Percentiles rank a stretch among this genome's conserved stretches.
Conservation (phyloP, 1,284 basidiomycete species). For the Ganoderma leucocontextum region DNA sequence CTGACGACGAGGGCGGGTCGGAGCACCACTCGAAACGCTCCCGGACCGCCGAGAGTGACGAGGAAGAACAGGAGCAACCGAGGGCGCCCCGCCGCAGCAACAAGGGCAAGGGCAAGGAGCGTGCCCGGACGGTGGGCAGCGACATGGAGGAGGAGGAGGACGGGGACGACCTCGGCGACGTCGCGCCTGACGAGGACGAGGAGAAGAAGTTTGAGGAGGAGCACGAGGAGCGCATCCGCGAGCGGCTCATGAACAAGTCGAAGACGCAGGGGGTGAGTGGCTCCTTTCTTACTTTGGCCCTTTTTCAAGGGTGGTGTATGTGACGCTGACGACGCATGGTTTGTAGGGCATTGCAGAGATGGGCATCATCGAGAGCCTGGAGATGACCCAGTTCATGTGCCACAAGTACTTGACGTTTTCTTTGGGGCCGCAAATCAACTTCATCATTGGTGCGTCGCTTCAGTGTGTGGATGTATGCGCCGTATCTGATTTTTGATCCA, state of each 20-base stretch:
- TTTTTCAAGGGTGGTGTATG: not conserved
- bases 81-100: conserved; percentile 32
- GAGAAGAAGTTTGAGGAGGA: conserved; percentile 69
- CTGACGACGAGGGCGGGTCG: conserved; percentile 40
- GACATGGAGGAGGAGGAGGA: conserved; percentile 45
- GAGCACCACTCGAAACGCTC: conserved; percentile 51
- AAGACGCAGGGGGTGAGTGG: conserved; percentile 64
- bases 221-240: conserved; percentile 63
- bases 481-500: not conserved
- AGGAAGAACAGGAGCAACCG: conserved; percentile 40
- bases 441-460: conserved; percentile 84
- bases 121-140: conserved; percentile 40
- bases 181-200: conserved; percentile 53
- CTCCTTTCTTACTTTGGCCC: not conserved
- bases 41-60: conserved; percentile 50
- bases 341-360: conserved; percentile 78
- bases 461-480: not conserved
- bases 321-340: not conserved
- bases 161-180: conserved; percentile 41
- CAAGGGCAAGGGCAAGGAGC: conserved; percentile 48
- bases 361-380: conserved; percentile 88
- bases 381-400: conserved; percentile 97
- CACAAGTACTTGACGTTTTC: conserved; percentile 85
- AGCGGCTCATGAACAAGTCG: conserved; percentile 59
- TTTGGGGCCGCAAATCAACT: conserved; percentile 94